phyloP scores from a whole-genome alignment of 2,329 filamentous ascomycete genomes.

The Stemphylium beticola region DNA sequence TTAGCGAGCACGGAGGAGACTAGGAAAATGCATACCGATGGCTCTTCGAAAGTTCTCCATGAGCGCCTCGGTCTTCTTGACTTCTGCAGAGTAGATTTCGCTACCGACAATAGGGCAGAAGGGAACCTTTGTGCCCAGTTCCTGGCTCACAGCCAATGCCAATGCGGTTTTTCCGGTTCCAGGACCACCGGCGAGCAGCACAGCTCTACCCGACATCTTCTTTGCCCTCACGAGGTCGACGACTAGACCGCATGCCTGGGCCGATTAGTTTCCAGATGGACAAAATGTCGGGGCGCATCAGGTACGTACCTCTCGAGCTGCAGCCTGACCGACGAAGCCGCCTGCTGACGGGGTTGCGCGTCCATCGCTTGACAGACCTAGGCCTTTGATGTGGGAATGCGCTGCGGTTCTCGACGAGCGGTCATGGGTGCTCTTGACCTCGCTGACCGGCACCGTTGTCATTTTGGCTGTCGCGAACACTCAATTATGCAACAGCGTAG shows the following conservation, averaged over 20 bases:
- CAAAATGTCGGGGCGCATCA: too few relatives aligned
- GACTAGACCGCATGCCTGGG: slow-evolving; percentile 87
- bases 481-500: slow-evolving; percentile 2
- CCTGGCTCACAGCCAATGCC: slow-evolving; percentile 93
- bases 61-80: slow-evolving; percentile 98
- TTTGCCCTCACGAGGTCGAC: slow-evolving; percentile 95
- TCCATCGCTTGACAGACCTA: slow-evolving; percentile 84
- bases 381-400: slow-evolving; percentile 96
- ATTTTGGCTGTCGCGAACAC: slow-evolving; percentile 29
- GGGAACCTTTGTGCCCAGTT: slow-evolving; percentile 96
- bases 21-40: slow-evolving; percentile 67
- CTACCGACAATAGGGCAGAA: slow-evolving; percentile 98
- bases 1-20: slow-evolving; percentile 4
- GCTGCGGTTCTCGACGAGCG: slow-evolving; percentile 81
- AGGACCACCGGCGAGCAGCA: slow-evolving; percentile 90
- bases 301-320: slow-evolving; percentile 79
- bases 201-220: slow-evolving; percentile 96
- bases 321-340: slow-evolving; percentile 88
- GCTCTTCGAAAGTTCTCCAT: slow-evolving; percentile 99
- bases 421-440: slow-evolving; percentile 94
- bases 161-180: slow-evolving; percentile 96
- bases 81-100: slow-evolving; percentile 96
- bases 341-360: slow-evolving; percentile 72
- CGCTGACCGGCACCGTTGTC: slow-evolving; percentile 63
- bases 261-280: slow-evolving; percentile 15